Evolutionary conservation across 495 filamentous ascomycete species (phyloP), one percentile per base, ranked within the genome.

Genomic region (Podospora australis): DNA sequence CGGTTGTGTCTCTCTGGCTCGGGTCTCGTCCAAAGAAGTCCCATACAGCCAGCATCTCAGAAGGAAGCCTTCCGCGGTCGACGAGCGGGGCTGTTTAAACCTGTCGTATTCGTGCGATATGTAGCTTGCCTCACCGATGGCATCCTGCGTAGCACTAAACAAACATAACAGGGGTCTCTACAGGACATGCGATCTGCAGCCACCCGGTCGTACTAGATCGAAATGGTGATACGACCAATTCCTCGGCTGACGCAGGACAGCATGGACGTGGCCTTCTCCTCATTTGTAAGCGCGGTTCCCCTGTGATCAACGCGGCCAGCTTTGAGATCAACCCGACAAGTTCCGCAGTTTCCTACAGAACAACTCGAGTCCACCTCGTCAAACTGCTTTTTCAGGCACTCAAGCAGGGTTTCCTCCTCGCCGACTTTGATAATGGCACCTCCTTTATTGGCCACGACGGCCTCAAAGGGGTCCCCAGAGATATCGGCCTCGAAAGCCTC

Each of bases 321-420:
- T 57, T 63, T 72, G 36, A 80, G 53, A 11, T 44, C 49, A 16
- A 82, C 67, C 49, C 58, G 65, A 55, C 78, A 82, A n/a, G 77
- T 79, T 3, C 77, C 78, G 45, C 78, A 82, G 54, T 80, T 82
- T 0, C 78, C 78, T 4, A 74, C 72, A 59, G 74, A 72, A 59
- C 78, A 82, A 40, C 72, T 76, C 25, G 63, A 72, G 21, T 70
- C 69, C 0, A 78, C 66, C 16, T 66, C 65, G 2, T 55, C 70
- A 46, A 74, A 72, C 11, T 63, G 44, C 22, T 42, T 53, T 46
- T 64, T 58, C 24, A 75, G 48, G 10, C 67, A 63, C 52, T 74
- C 68, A 4, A 75, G 56, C 6, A 75, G 48, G 10, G 64, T 71
- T 54, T 75, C 69, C 22, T 73, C 71, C 26, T 54, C 60, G 21